These are phyloP conservation scores for Colletotrichum spinosum DNA, from an alignment of 2,329 filamentous ascomycete genomes.

Conservation along the genomic window DNA sequence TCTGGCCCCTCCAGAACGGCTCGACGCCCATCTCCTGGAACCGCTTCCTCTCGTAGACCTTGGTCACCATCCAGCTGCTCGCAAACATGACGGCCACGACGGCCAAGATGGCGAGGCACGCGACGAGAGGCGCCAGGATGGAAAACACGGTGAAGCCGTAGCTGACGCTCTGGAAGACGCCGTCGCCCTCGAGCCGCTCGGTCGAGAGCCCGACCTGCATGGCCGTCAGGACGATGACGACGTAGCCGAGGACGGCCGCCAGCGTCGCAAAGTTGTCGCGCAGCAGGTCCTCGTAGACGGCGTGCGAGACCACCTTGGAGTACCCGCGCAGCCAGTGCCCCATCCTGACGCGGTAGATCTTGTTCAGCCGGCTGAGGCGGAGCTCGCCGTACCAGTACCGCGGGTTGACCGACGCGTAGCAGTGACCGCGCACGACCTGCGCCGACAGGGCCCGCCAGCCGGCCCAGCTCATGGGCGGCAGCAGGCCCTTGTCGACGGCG, in stretches of 20 bases:
- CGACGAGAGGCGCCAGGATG: conserved; percentile 53
- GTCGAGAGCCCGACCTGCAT: conserved; percentile 62
- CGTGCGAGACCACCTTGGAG: conserved; percentile 33
- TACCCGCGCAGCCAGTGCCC: conserved; percentile 30
- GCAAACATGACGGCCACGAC: conserved; percentile 39
- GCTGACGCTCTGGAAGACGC: conserved; percentile 54
- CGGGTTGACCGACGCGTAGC: conserved; percentile 45
- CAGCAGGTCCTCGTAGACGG: conserved; percentile 34
- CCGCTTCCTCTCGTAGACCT: conserved; percentile 39
- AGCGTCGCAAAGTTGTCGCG: conserved; percentile 32
- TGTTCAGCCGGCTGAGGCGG: conserved; percentile 52
- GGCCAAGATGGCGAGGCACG: conserved; percentile 39
- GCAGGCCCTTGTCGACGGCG: conserved; percentile 47
- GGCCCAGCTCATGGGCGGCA: conserved; percentile 51
- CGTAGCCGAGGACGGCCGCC: conserved; percentile 44
- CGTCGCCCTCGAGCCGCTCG: conserved; percentile 45
- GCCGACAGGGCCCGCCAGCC: conserved; percentile 48
- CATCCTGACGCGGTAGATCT: conserved; percentile 50
- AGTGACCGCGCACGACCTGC: conserved; percentile 42
- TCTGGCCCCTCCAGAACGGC: conserved; percentile 32
- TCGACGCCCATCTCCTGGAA: conserved; percentile 40
- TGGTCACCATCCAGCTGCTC: conserved; percentile 35
- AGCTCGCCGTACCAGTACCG: conserved; percentile 56
- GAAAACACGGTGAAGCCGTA: conserved; percentile 62
- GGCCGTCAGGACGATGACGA: conserved; percentile 58